A percentile compares a stretch with the other conserved stretches of the same genome.
Evolutionary conservation across 108 stramenopile species (phyloP).

Genomic region (Skeletonema marinoi): DNA sequence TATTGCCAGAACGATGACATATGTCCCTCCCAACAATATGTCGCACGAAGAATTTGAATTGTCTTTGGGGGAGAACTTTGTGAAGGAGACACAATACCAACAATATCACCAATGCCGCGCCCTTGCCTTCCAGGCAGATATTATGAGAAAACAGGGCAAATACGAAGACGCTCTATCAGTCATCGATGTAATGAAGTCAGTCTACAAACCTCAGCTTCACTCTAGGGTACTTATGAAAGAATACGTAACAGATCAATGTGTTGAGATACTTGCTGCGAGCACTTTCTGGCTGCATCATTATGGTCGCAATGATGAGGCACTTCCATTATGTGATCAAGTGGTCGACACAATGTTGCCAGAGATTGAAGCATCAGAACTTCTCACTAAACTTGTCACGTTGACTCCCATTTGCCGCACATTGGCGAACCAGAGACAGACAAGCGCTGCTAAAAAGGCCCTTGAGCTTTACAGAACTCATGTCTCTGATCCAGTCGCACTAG

Average conservation of each 20-base stretch:
- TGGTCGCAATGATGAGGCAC: conserved; percentile 1
- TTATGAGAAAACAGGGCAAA: not conserved
- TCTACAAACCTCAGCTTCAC: not conserved
- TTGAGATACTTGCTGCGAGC: not conserved
- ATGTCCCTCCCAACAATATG: not conserved
- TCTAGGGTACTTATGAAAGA: not conserved
- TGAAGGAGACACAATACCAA: not conserved
- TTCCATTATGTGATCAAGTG: not conserved
- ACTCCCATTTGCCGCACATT: not conserved
- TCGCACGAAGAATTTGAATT: not conserved
- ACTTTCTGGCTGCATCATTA: not conserved
- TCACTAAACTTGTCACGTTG: not conserved
- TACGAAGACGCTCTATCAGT: not conserved
- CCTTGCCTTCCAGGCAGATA: not conserved
- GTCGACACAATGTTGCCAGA: not conserved
- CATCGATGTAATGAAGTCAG: not conserved
- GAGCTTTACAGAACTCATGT: not conserved
- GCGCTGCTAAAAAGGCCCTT: not conserved
- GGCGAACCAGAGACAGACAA: not conserved
- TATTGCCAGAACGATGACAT: not conserved
- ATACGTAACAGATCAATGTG: not conserved
- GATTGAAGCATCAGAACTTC: not conserved
- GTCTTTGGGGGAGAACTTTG: not conserved
- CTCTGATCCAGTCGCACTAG: not conserved
- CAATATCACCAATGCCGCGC: not conserved